Base-by-base conservation (phyloP, 352 stramenopile species). In the Phytophthora quininea region DNA sequence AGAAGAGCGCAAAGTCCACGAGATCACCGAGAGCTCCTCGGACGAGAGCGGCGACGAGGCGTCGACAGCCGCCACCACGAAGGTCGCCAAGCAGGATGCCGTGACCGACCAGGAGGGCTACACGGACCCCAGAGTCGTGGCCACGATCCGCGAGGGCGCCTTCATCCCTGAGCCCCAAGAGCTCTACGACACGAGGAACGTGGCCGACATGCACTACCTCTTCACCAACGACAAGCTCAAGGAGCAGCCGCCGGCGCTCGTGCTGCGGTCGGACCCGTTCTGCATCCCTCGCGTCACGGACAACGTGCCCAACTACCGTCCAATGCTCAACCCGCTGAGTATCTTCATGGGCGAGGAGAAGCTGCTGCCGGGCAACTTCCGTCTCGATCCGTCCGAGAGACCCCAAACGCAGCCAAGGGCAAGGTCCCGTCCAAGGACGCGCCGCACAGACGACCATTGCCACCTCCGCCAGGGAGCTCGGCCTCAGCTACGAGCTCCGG, bases 281-380 rank as follows among this genome's bases (percentile, higher is more conserved):
- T 89, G 80, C 37, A 93, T 93, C 63, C 85, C 85, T 15, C 72
- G 85, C 31, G 76, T 86, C 30, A 89, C 85, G 14, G 85, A 93
- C 73, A 90, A 90, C 60, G 85, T 91, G 40, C 55, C 68, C 11
- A 82, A 87, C 52, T 93, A 93, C 67, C 74, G 82, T 0, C 85
- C 85, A 0, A 76, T 70, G 53, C 84, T 91, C 61, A 93, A 93
- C 58, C 83, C 85, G 46, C 57, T 90, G 43, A 90, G 76, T 53
- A 91, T 93, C 57, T 77, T 93, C 27, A 65, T 87, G 30, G 73
- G 70, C 19, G 85, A 91, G 63, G 83, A 91, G 57, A 78, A 88
- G 66, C 67, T 93, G n/a, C 62, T 93, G 51, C 85, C 85, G 6
- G 71, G 79, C 1, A 84, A 89, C 42, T 90, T 91, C 56, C 57